Evolutionary conservation across 192 early-diverging fungal genomes (phyloP).

Genomic region (Gonapodya prolifera): DNA sequence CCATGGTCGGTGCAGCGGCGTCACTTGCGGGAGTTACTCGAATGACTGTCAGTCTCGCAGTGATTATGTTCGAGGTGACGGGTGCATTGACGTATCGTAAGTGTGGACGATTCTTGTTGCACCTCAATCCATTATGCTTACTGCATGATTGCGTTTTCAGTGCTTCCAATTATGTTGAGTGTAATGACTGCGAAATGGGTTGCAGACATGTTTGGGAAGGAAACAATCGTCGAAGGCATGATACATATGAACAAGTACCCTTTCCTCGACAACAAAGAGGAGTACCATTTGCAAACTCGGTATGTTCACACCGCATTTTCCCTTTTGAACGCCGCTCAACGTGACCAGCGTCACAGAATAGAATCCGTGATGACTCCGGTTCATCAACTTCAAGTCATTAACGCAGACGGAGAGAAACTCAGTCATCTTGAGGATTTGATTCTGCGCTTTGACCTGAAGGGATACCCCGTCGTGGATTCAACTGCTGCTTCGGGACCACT

Average conservation of each 20-base stretch:
- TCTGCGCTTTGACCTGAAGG: constrained; percentile 45
- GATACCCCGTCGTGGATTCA: constrained; percentile 58
- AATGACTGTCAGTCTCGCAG: constrained; percentile 81
- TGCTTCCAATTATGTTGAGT: constrained; percentile 11
- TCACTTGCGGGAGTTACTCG: constrained; percentile 77
- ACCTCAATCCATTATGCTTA: constrained; percentile 36
- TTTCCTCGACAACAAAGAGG: constrained; percentile 55
- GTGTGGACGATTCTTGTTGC: constrained; percentile 57
- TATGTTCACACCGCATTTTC: constrained; percentile 25
- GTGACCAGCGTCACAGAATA: not conserved
- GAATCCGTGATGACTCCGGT: constrained; percentile 37
- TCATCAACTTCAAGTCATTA: constrained; percentile 44
- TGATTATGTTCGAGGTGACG: constrained; percentile 99
- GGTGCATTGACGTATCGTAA: constrained; percentile 90
- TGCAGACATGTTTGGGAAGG: constrained; percentile 56
- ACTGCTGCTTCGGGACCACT: constrained; percentile 26
- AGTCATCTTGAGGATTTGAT: constrained; percentile 30
- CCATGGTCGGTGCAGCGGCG: constrained; percentile 85
- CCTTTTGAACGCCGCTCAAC: constrained; percentile 18
- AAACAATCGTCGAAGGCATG: constrained; percentile 64
- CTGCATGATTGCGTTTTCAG: constrained; percentile 41
- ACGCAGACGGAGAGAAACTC: constrained; percentile 25
- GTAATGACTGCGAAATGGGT: constrained; percentile 38
- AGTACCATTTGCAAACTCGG: constrained; percentile 44
- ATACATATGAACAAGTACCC: constrained; percentile 68